A percentile compares a stretch with the other conserved stretches of the same genome.
Conservation (phyloP, 495 filamentous ascomycete genomes). For the Aspergillus sparsus region DNA sequence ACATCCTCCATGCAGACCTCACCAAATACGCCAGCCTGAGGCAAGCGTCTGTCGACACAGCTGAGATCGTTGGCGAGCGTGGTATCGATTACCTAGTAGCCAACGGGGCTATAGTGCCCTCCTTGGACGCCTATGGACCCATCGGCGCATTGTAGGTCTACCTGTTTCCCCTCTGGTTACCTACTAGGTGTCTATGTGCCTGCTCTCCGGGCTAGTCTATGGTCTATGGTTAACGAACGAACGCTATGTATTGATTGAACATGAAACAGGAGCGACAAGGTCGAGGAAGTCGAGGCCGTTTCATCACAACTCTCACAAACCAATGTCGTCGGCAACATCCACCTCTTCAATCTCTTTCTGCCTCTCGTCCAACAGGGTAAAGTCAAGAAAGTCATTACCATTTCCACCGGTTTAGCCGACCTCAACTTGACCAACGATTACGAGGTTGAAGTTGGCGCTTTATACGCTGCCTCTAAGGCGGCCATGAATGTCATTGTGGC, state of each 20-base stretch:
- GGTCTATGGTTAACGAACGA: too few relatives aligned
- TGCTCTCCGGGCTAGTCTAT: too few relatives aligned
- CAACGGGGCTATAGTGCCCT: slow-evolving; percentile 31
- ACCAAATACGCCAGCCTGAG: neutral
- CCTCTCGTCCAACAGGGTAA: slow-evolving; percentile 52
- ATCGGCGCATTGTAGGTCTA: slow-evolving; percentile 32
- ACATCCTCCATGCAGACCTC: slow-evolving; percentile 50
- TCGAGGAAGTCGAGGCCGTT: slow-evolving; percentile 19
- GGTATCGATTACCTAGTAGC: slow-evolving; percentile 38
- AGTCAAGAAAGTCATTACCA: slow-evolving; percentile 56
- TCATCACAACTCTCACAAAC: slow-evolving; percentile 32
- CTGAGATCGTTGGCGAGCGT: too few relatives aligned
- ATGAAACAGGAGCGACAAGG: too few relatives aligned
- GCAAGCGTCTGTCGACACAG: too few relatives aligned
- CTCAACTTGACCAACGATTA: slow-evolving; percentile 42
- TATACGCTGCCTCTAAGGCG: slow-evolving; percentile 46
- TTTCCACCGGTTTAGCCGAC: slow-evolving; percentile 53
- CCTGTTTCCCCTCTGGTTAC: too few relatives aligned
- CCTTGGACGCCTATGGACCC: slow-evolving; percentile 27
- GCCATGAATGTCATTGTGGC: slow-evolving; percentile 46
- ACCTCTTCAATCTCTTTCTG: slow-evolving; percentile 53
- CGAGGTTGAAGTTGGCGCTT: slow-evolving; percentile 27
- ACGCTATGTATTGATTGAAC: too few relatives aligned
- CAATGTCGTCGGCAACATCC: slow-evolving; percentile 51
- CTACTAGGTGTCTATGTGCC: too few relatives aligned